These are phyloP conservation scores for Pythium grandisporangium DNA, from an alignment of 352 stramenopile species.

Conservation along the genomic window DNA sequence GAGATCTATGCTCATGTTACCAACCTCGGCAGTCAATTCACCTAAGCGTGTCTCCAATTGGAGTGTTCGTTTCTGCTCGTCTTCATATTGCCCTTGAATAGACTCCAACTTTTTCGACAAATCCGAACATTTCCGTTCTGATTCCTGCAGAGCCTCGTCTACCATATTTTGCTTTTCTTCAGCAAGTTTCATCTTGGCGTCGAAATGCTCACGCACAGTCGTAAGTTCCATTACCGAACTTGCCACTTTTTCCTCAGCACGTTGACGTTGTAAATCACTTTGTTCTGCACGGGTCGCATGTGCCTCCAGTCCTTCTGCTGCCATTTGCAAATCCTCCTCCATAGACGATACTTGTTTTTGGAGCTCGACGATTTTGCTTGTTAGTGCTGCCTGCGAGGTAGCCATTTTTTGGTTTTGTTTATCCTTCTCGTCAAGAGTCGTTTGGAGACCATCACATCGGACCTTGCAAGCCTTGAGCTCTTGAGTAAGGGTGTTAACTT, in stretches of 20 bases:
- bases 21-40: conserved; percentile 47
- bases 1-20: conserved; percentile 61
- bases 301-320: conserved; percentile 52
- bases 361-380: conserved; percentile 45
- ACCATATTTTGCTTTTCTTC: conserved; percentile 57
- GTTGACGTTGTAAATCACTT: conserved; percentile 34
- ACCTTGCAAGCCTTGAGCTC: conserved; percentile 36
- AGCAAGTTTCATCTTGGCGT: conserved; percentile 48
- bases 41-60: conserved; percentile 38
- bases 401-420: conserved; percentile 66
- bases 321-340: conserved; percentile 58
- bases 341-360: conserved; percentile 49
- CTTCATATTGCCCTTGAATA: conserved; percentile 17
- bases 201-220: conserved; percentile 35
- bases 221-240: conserved; percentile 40
- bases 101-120: conserved; percentile 12
- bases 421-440: conserved; percentile 44
- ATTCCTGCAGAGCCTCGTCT: conserved; percentile 33
- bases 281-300: conserved; percentile 48
- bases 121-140: too few species aligned
- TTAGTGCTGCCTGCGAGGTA: conserved; percentile 47
- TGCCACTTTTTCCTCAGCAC: conserved; percentile 39
- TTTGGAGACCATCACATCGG: conserved; percentile 27
- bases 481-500: conserved; percentile 54
- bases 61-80: conserved; percentile 22